Evolutionary conservation across 176 grass and related monocot species (phyloP), one percentile per base, ranked within the genome.

Genomic region (Triticum timopheevii): DNA sequence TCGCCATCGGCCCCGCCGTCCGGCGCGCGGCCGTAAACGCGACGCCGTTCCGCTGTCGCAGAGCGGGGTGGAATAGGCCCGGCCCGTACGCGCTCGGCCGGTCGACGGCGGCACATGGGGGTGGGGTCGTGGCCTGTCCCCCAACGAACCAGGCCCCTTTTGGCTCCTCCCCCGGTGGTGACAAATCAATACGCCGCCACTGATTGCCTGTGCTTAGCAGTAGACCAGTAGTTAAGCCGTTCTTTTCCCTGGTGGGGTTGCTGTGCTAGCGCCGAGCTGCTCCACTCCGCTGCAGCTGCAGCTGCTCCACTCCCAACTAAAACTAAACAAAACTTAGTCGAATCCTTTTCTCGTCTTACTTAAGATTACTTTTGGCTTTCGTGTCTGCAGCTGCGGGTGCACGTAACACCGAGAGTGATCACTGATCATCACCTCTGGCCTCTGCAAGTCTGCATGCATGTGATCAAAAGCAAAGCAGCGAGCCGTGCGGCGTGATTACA

Each of bases 321-420:
- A 54, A 19, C 50, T 0, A 54, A 54, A 54, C 50, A 17, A 52
- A 52, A 52, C 16, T 7, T 7, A n/a, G 24, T 36, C 56, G 19
- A n/a, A n/a, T 27, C 20, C 11, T 73, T 75, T 85, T 84, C 42
- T 83, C 84, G 84, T 87, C 84, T 74, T 83, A 87, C 40, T 52
- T 87, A 13, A 11, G 9, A 27, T 6, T 23, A 6, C 44, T 27
- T 59, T 44, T 6, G 28, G 80, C 15, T 13, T 3, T 66, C 12
- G 10, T 87, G 89, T 87, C 80, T 28, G 66, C 72, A 34, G 70
- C 75, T 65, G 9, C 54, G 84, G 58, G 34, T 65, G 65, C 88
- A 82, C 2, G 34, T 0, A 61, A 59, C 54, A 20, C 19, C 54
- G 19, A 3, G 2, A 19, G 19, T 59, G 54, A 59, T 59, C 54